Evolutionary conservation across 352 stramenopile genomes (phyloP), one percentile per base, ranked within the genome.

Genomic region (Phytophthora citricola): DNA sequence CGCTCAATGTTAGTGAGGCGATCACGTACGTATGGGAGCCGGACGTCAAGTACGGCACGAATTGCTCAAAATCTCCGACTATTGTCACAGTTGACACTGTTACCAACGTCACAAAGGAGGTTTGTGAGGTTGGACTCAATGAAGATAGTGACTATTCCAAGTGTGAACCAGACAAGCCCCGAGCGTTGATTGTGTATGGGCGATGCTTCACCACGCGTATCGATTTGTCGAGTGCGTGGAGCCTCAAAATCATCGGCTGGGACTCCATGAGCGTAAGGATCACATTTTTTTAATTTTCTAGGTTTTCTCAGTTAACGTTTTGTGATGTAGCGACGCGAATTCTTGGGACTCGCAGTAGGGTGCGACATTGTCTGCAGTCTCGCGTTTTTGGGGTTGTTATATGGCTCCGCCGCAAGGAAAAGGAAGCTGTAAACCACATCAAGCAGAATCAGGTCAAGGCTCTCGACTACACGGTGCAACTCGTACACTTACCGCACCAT

Each of bases 181-280:
- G 78, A 24, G 85, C 83, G 1, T 66, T 93, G 10, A 88, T 95
- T 45, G 83, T 90, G 7, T 89, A 84, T 38, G 87, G 82, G 7
- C 73, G 79, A 1, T 95, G 87, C 58, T 92, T 92, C 56, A 90
- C 85, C 22, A 92, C 87, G 4, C 79, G 80, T n/a, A 84, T 95
- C 59, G 79, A 89, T 48, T 63, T 95, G 34, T 89, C 84, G 1
- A 75, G 76, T 45, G 78, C 84, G 22, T 91, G 85, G 83, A 91
- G 71, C 31, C 69, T 93, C 22, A 85, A 87, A 57, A 90, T 92
- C 50, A 83, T 93, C 49, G 87, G 87, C 36, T 92, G 86, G 83
- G 77, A 93, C 54, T 86, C 81, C 9, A 87, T 95, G 60, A 95
- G 76, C 17, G 87, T 90, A 66, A 36, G 31, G 31, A 20, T 20